Base-by-base conservation (phyloP, 2,329 filamentous ascomycete genomes). In the Ascocoryne sarcoides region DNA sequence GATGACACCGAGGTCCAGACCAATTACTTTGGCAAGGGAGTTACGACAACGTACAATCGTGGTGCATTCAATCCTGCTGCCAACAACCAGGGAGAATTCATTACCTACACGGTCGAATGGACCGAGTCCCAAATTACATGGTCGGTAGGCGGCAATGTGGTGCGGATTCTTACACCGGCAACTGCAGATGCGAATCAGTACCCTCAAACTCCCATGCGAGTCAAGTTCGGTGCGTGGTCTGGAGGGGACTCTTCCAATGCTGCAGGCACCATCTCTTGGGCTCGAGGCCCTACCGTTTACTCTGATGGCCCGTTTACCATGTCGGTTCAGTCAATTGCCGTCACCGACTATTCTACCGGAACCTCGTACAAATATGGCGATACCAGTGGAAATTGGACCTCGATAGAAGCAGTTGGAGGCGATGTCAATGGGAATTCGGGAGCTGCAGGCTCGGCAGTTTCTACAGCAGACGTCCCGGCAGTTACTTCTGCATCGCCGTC, bases 1-100 rank as follows among this genome's bases (percentile, higher is more conserved):
- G 75, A 85, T 58, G 65, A 73, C 49, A 67, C 69, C 42, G 72
- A 94, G 62, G 84, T 95, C n/a, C 92, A 98, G 65, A 84, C 80
- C 53, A 98, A 98, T 65, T 98, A 94, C 66, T 98, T 98, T 54
- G 87, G 88, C 61, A 95, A 96, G 64, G 92, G 90, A 39, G 73
- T 84, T 52, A 89, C 86, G 0, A 81, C 75, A 20, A 75, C 75
- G n/a, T 94, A 90, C 68, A 87, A 93, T 65, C 83, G 92, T 41
- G 89, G 86, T 47, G 80, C 84, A 43, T 89, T 86, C 61, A 85
- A 93, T 62, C 65, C 76, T 4, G 68, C 79, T 57, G 50, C 68
- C 47, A 65, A 73, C 54, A 92, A 83, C 48, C 88, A 95, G 60
- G 69, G 69, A 36, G 62, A 71, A 26, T 95, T 83, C 62, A 81